phyloP scores from a whole-genome alignment of 108 stramenopile species.

The Cyclotella baltica region DNA sequence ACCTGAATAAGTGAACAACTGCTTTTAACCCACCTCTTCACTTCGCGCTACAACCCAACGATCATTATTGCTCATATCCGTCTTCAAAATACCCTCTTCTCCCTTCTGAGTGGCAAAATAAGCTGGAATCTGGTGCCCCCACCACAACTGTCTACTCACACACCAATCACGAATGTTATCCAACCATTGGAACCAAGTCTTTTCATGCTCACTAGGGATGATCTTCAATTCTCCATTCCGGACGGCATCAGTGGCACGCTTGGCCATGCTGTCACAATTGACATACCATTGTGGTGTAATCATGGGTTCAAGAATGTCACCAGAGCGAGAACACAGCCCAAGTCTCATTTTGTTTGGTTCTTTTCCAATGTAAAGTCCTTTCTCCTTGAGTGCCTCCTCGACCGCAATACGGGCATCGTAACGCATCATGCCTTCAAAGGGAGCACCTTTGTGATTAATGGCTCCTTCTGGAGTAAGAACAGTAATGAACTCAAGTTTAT shows the following conservation, averaged over 20 bases:
- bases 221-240: slow-evolving; percentile 95
- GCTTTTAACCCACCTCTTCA: slow-evolving; percentile 69
- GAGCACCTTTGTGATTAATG: slow-evolving; percentile 89
- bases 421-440: slow-evolving; percentile 97
- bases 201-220: slow-evolving; percentile 92
- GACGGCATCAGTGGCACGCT: slow-evolving; percentile 92
- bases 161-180: slow-evolving; percentile 99
- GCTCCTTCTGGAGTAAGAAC: slow-evolving; percentile 91
- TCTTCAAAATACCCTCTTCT: slow-evolving; percentile 69
- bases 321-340: slow-evolving; percentile 95
- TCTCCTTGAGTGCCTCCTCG: slow-evolving; percentile 94
- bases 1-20: not conserved
- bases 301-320: slow-evolving; percentile 99
- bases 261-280: slow-evolving; percentile 96
- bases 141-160: slow-evolving; percentile 98
- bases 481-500: slow-evolving; percentile 94
- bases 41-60: slow-evolving; percentile 96
- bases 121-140: slow-evolving; percentile 99
- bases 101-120: slow-evolving; percentile 94
- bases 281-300: slow-evolving; percentile 99
- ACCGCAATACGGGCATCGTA: slow-evolving; percentile 98
- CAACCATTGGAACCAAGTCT: slow-evolving; percentile 97
- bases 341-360: slow-evolving; percentile 97
- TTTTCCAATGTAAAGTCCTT: slow-evolving; percentile 94
- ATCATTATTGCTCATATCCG: slow-evolving; percentile 88